phyloP scores from a whole-genome alignment of 2,329 filamentous ascomycete genomes.

The Fusarium caatingaense region DNA sequence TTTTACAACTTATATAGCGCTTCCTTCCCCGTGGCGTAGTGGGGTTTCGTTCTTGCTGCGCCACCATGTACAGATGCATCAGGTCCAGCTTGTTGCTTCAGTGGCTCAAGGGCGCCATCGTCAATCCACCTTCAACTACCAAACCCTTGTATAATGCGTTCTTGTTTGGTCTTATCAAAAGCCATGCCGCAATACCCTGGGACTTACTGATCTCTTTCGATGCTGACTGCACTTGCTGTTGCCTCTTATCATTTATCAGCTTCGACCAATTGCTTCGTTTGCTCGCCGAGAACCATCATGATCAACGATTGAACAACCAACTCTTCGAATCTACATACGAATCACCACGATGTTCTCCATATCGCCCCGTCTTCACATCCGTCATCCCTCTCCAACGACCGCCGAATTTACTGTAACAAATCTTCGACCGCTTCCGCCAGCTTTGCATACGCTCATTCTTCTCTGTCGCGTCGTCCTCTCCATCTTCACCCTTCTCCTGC shows the following conservation, averaged over 20 bases:
- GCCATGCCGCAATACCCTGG: background rate
- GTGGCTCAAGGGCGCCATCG: background rate
- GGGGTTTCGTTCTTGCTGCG: background rate
- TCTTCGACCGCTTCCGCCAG: conserved; percentile 65
- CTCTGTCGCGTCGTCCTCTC: conserved; percentile 59
- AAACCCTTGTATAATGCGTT: background rate
- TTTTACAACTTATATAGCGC: conserved; percentile 44
- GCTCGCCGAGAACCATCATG: conserved; percentile 2
- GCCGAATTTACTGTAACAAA: conserved; percentile 93
- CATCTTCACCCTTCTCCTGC: conserved; percentile 58
- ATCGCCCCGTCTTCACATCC: conserved; percentile 68
- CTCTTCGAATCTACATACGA: background rate
- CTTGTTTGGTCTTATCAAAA: background rate
- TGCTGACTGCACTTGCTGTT: too few relatives aligned
- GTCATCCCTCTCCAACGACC: conserved; percentile 86
- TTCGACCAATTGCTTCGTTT: background rate
- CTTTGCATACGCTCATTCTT: conserved; percentile 57
- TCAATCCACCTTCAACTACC: background rate
- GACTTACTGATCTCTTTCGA: background rate
- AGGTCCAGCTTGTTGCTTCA: background rate
- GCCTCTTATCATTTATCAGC: background rate
- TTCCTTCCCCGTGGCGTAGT: fast-evolving
- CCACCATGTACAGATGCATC: background rate
- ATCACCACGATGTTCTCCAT: conserved; percentile 68
- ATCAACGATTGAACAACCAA: conserved; percentile 1